A percentile compares a stretch with the other conserved stretches of the same genome.
These are phyloP conservation scores for Chaetomium strumarium DNA, from an alignment of 2,329 filamentous ascomycete genomes.

Conservation along the genomic window DNA sequence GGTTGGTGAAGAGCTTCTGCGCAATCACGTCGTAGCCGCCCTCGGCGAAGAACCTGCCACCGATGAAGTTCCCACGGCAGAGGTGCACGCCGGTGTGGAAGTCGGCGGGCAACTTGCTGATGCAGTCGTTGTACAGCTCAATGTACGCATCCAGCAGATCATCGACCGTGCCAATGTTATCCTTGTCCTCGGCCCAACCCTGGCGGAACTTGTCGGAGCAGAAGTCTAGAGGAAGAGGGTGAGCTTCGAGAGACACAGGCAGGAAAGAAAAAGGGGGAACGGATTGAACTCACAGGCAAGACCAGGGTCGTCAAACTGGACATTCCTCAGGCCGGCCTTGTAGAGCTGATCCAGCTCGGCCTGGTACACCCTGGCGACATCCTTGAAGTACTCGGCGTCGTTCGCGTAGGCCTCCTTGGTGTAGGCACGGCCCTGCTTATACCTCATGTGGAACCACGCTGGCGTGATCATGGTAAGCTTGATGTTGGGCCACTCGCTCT, in stretches of 20 bases:
- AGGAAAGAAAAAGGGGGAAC: not conserved
- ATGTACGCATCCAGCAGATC: conserved; percentile 72
- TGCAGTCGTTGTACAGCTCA: conserved; percentile 66
- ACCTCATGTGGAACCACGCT: conserved; percentile 49
- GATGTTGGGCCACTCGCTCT: conserved; percentile 45
- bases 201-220: conserved; percentile 66
- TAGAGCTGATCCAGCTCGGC: conserved; percentile 57
- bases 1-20: conserved; percentile 56
- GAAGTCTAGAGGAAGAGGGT: conserved; percentile 48
- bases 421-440: conserved; percentile 52
- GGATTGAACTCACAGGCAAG: conserved; percentile 52
- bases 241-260: conserved; percentile 4
- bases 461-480: conserved; percentile 51
- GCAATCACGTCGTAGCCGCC: conserved; percentile 63
- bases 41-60: conserved; percentile 59
- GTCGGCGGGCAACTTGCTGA: conserved; percentile 57
- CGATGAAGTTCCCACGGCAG: conserved; percentile 64
- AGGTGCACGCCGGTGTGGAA: conserved; percentile 74
- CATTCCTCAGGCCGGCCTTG: conserved; percentile 56
- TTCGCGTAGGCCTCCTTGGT: conserved; percentile 49
- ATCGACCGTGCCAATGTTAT: conserved; percentile 63
- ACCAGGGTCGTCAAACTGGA: conserved; percentile 64
- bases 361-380: conserved; percentile 61
- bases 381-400: conserved; percentile 57
- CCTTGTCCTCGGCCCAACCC: conserved; percentile 61